Percentiles rank a stretch among this genome's conserved stretches.
Conservation (phyloP, 345 rosid genomes). For the Sisymbrium altissimum region DNA sequence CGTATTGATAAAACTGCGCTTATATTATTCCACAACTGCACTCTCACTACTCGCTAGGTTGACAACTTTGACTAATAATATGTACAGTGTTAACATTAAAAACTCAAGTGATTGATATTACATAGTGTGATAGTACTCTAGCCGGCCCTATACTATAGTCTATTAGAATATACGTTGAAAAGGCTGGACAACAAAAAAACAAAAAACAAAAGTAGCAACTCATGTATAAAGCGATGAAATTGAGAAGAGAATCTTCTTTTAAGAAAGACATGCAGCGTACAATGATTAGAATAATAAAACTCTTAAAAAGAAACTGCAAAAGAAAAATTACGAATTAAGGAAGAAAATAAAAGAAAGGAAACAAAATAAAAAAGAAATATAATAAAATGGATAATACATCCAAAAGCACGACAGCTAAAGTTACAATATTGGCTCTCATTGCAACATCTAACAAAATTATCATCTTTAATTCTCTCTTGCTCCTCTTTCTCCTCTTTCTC, state of each 20-base stretch:
- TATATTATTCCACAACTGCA: background rate
- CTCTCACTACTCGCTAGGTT: background rate
- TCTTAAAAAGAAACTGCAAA: constrained; percentile 27
- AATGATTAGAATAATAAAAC: constrained; percentile 41
- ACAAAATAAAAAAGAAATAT: background rate
- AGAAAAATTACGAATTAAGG: constrained; percentile 28
- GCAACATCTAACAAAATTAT: constrained; percentile 38
- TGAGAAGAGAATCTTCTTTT: constrained; percentile 58
- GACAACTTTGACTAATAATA: background rate
- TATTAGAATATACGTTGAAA: constrained; percentile 26
- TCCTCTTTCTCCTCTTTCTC: constrained; percentile 24
- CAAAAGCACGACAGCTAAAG: constrained; percentile 37
- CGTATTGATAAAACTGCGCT: background rate
- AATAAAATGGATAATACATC: constrained; percentile 38
- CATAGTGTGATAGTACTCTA: background rate
- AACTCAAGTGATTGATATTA: background rate
- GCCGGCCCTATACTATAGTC: constrained; percentile 2
- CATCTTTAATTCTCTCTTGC: constrained; percentile 21
- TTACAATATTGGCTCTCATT: constrained; percentile 34
- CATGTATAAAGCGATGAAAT: constrained; percentile 37
- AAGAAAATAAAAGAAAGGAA: background rate
- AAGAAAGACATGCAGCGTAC: constrained; percentile 68
- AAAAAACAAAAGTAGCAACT: constrained; percentile 31
- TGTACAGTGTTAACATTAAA: background rate
- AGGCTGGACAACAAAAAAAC: constrained; percentile 21